These are phyloP conservation scores for Ganoderma sinense DNA, from an alignment of 1,284 basidiomycete genomes.

Conservation along the genomic window DNA sequence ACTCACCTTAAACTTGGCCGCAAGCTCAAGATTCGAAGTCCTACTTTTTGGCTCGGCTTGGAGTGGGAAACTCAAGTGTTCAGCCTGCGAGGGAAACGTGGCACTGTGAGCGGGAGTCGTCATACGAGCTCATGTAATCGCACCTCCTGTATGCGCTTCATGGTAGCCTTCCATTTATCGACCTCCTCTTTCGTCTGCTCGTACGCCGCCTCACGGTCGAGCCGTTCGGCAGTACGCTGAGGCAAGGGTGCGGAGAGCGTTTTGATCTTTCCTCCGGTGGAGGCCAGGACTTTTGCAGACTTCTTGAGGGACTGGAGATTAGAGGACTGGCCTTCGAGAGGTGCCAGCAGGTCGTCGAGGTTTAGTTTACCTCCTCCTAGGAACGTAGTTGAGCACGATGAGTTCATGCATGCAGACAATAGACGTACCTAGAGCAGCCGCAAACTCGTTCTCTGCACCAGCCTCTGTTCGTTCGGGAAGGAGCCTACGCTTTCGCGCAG, in stretches of 20 bases:
- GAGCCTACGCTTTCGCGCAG: constrained; percentile 64
- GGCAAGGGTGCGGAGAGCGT: constrained; percentile 89
- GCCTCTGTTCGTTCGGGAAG: constrained; percentile 78
- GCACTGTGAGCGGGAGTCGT: not conserved
- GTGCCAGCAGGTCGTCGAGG: constrained; percentile 80
- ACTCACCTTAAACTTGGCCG: constrained; percentile 81
- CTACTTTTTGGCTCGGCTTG: constrained; percentile 69
- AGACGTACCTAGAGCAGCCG: constrained; percentile 56
- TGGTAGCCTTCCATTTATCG: constrained; percentile 93
- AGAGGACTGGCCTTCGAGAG: constrained; percentile 63
- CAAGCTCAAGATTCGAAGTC: constrained; percentile 80
- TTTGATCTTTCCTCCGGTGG: constrained; percentile 58
- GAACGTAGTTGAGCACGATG: constrained; percentile 3
- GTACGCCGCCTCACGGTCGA: constrained; percentile 95
- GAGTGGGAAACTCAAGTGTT: constrained; percentile 92
- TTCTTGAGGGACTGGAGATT: constrained; percentile 73
- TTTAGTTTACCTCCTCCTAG: constrained; percentile 62
- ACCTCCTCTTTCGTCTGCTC: constrained; percentile 93
- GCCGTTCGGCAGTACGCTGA: constrained; percentile 84
- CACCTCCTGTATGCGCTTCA: constrained; percentile 87
- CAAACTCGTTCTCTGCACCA: constrained; percentile 80
- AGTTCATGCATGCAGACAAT: not conserved
- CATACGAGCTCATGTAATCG: constrained; percentile 9
- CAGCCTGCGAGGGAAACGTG: constrained; percentile 61
- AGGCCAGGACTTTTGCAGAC: constrained; percentile 66